phyloP scores from a whole-genome alignment of 140 eudicot species.

The Ambrosia hybrid region DNA sequence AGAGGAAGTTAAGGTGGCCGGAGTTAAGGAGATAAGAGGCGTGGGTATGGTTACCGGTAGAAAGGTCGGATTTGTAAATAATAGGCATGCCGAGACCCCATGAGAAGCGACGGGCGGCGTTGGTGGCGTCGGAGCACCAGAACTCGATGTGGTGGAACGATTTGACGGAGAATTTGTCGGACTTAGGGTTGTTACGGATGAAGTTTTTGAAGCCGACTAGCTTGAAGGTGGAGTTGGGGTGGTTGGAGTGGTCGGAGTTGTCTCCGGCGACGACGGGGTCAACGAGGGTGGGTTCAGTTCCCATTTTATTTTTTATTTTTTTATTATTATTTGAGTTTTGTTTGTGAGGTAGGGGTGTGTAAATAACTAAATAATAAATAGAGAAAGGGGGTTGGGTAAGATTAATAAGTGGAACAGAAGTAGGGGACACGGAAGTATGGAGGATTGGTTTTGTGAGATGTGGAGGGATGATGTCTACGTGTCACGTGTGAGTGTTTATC shows the following conservation, averaged over 20 bases:
- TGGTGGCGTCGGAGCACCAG: slow-evolving; percentile 95
- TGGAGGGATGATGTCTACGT: slow-evolving; percentile 3
- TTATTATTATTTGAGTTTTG: background rate
- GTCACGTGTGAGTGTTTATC: slow-evolving; percentile 13
- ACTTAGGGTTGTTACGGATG: slow-evolving; percentile 54
- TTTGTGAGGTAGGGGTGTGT: background rate
- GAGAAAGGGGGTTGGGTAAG: background rate
- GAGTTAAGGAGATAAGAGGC: slow-evolving; percentile 81
- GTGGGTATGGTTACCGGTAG: slow-evolving; percentile 77
- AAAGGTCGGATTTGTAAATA: slow-evolving; percentile 72
- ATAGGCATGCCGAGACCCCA: slow-evolving; percentile 90
- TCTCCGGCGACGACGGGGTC: slow-evolving; percentile 18
- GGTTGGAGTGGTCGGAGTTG: background rate
- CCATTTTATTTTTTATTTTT: slow-evolving; percentile 21
- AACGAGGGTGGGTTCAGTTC: slow-evolving; percentile 19
- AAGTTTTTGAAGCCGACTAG: slow-evolving; percentile 69
- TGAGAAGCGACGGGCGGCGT: slow-evolving; percentile 73
- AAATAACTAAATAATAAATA: background rate
- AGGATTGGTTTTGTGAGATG: slow-evolving; percentile 21
- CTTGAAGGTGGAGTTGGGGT: slow-evolving; percentile 41
- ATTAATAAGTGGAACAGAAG: background rate
- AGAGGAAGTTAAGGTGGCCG: slow-evolving; percentile 62
- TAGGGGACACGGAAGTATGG: slow-evolving; percentile 2
- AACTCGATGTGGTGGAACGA: slow-evolving; percentile 90
- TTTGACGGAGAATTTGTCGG: slow-evolving; percentile 65